Conservation (phyloP, 345 rosid genomes). For the Dipteronia sinensis region DNA sequence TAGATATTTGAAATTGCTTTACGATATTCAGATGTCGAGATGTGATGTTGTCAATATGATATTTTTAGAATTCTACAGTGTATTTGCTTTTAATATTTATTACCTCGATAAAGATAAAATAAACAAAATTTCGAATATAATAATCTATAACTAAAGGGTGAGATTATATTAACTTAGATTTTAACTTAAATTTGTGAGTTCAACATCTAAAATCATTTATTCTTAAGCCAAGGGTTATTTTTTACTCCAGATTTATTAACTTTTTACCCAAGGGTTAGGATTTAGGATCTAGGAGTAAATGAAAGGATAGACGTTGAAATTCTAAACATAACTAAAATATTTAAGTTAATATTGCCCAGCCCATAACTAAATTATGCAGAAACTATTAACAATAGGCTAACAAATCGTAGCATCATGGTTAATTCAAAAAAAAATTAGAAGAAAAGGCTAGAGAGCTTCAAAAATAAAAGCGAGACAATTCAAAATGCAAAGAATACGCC, state of each 20-base stretch:
- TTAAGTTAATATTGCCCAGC: neutral
- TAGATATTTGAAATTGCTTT: no score
- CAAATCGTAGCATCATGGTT: neutral
- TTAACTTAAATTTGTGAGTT: neutral
- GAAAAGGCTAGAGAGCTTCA: neutral
- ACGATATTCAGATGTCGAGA: no score
- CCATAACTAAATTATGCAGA: neutral
- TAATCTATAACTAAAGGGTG: neutral
- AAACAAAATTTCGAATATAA: neutral
- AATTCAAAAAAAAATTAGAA: neutral
- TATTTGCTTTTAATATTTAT: neutral
- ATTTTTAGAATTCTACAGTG: no score
- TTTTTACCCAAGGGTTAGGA: neutral
- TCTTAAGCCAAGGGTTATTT: neutral
- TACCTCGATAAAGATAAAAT: neutral
- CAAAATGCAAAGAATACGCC: neutral
- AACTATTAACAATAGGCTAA: neutral
- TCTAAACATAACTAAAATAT: neutral
- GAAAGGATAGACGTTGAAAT: no score
- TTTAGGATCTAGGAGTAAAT: neutral
- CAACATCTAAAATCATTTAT: neutral
- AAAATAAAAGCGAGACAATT: neutral
- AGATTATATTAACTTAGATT: neutral
- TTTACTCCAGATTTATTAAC: neutral
- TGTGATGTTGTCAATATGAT: no score